These are phyloP conservation scores for Xenosphaeropsis pyriputrescens DNA, from an alignment of 2,329 filamentous ascomycete species.

Conservation along the genomic window DNA sequence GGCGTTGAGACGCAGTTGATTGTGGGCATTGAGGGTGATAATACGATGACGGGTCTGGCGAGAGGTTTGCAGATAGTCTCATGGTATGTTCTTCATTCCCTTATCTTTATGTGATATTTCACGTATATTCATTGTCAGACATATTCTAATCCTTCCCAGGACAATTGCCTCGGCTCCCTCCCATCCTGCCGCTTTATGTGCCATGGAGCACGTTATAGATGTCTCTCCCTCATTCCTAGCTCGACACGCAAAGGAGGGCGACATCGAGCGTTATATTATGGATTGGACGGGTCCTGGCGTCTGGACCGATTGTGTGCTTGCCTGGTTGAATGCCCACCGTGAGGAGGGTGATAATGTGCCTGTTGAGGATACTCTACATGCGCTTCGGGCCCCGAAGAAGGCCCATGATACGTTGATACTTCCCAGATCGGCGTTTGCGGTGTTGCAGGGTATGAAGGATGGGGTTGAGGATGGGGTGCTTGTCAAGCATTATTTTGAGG, in stretches of 20 bases:
- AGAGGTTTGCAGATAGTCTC: conserved; percentile 96
- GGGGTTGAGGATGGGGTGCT: conserved; percentile 87
- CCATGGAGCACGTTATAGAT: conserved; percentile 73
- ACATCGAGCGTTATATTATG: conserved; percentile 45
- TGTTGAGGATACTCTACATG: conserved; percentile 81
- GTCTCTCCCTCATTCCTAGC: conserved; percentile 72
- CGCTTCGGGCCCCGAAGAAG: conserved; percentile 68
- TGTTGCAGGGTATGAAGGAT: conserved; percentile 78
- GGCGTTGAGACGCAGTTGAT: conserved; percentile 59
- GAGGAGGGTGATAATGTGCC: conserved; percentile 47
- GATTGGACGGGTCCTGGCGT: conserved; percentile 76
- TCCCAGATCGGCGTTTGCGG: conserved; percentile 91
- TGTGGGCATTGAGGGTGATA: conserved; percentile 91
- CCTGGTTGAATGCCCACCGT: conserved; percentile 59
- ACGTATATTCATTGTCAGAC: no score
- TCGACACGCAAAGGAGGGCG: conserved; percentile 57
- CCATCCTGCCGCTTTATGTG: conserved; percentile 50
- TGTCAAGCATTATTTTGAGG: conserved; percentile 93
- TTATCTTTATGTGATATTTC: no score
- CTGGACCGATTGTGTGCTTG: conserved; percentile 87
- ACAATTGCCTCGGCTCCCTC: conserved; percentile 93
- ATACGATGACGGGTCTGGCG: conserved; percentile 94
- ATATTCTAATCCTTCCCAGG: no score
- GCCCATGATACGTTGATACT: conserved; percentile 88
- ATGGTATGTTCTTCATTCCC: conserved; percentile 34